Evolutionary conservation across 805 yeast genomes (phyloP).

Genomic region (Jamesozyma hellenica): DNA sequence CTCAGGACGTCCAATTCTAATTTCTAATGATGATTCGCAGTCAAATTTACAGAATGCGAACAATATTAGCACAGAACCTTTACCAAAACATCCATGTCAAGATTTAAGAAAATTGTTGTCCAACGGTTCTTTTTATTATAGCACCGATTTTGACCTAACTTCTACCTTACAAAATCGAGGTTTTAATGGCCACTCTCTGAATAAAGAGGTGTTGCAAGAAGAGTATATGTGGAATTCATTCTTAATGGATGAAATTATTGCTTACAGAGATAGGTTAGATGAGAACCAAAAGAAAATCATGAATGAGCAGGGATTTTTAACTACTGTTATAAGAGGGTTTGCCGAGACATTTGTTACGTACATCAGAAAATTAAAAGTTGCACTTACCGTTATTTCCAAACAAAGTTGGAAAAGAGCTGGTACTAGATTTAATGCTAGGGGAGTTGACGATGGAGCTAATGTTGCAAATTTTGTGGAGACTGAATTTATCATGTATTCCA

Average conservation of each 20-base stretch:
- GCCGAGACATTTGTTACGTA: constrained; percentile 59
- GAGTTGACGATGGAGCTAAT: constrained; percentile 88
- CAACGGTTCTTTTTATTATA: constrained; percentile 86
- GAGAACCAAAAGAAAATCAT: constrained; percentile 44
- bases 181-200: constrained; percentile 35
- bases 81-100: constrained; percentile 71
- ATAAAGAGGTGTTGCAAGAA: constrained; percentile 52
- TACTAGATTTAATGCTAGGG: constrained; percentile 85
- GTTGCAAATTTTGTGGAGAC: constrained; percentile 96
- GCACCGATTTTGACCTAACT: constrained; percentile 86
- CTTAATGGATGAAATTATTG: constrained; percentile 71
- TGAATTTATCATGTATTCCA: constrained; percentile 60
- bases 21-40: constrained; percentile 7
- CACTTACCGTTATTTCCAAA: constrained; percentile 73
- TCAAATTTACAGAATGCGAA: constrained; percentile 2
- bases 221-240: constrained; percentile 96
- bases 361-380: constrained; percentile 31
- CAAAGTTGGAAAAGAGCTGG: constrained; percentile 97
- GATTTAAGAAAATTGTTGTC: constrained; percentile 67
- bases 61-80: constrained; percentile 16
- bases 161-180: constrained; percentile 74
- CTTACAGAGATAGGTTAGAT: constrained; percentile 62
- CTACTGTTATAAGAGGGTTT: constrained; percentile 91
- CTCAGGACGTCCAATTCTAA: constrained; percentile 39
- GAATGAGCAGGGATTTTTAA: constrained; percentile 70